These are phyloP conservation scores for Fusarium sp. DNA, from an alignment of 2,329 filamentous ascomycete species.

Conservation along the genomic window DNA sequence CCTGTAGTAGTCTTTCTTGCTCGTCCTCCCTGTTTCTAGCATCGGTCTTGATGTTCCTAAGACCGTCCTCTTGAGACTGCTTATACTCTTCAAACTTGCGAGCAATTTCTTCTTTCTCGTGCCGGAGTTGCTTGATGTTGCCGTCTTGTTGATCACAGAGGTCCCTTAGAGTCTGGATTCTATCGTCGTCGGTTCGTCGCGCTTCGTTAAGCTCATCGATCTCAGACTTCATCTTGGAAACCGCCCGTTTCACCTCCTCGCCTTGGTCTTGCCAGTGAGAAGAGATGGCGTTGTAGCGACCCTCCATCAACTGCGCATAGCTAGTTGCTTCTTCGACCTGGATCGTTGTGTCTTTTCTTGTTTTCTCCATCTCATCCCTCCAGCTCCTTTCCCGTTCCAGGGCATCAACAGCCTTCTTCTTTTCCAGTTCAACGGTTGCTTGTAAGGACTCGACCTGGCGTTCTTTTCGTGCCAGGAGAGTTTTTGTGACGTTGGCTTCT, in stretches of 20 bases:
- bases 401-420: slow-evolving; percentile 68
- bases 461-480: slow-evolving; percentile 76
- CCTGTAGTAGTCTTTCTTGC: slow-evolving; percentile 68
- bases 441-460: slow-evolving; percentile 78
- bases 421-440: slow-evolving; percentile 71
- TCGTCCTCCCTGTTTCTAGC: slow-evolving; percentile 69
- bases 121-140: slow-evolving; percentile 69
- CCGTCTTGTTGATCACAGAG: slow-evolving; percentile 78
- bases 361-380: slow-evolving; percentile 72
- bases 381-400: slow-evolving; percentile 69
- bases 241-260: slow-evolving; percentile 66
- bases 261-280: slow-evolving; percentile 75
- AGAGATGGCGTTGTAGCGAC: slow-evolving; percentile 74
- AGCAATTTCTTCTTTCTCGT: slow-evolving; percentile 71
- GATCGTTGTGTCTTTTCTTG: slow-evolving; percentile 66
- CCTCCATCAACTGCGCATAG: slow-evolving; percentile 74
- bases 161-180: slow-evolving; percentile 72
- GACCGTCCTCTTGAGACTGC: slow-evolving; percentile 68
- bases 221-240: slow-evolving; percentile 62
- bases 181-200: slow-evolving; percentile 69
- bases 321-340: slow-evolving; percentile 74
- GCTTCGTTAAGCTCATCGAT: slow-evolving; percentile 66
- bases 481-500: slow-evolving; percentile 77
- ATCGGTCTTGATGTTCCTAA: slow-evolving; percentile 68
- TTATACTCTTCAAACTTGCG: slow-evolving; percentile 73